Evolutionary conservation across 2,329 filamentous ascomycete species (phyloP), one percentile per base, ranked within the genome.

Genomic region (Fusarium sp.): DNA sequence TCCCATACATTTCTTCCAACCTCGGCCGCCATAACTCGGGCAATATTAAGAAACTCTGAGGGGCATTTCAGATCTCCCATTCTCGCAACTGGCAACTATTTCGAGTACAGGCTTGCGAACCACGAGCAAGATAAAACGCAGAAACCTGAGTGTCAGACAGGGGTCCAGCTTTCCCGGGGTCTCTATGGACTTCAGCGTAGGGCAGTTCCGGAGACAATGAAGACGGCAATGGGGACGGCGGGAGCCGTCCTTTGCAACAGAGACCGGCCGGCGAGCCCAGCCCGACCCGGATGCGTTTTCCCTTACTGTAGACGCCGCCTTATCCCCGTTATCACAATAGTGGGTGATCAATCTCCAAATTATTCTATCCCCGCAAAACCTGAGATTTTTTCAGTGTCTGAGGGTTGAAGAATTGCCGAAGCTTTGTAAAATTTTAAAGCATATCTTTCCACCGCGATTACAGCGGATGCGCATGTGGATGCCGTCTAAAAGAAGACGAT

Each of bases 131-230:
- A 39, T 20, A 38, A 46, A 56, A 38, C 9, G 44, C 26, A 17
- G 32, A 26, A 49, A 34, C 38, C 52, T 49, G 56, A 51, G 68
- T 73, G 71, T 40, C 44, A 74, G 71, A 73, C 68, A 71, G 57
- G 71, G 71, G 53, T 50, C 15, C 20, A 48, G 7, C 45, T 45
- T 55, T 56, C 38, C 71, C 62, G 68, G 71, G 71, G 69, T 59
- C 48, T 57, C 40, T 51, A 65, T 73, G 66, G 68, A 36, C 65
- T 60, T 43, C 40, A 46, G 59, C 61, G 46, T 53, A 65, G 50
- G 65, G 54, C 36, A 39, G 56, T 46, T 69, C 54, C 48, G 54
- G 65, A 62, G 56, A 70, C 60, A 17, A 69, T 62, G 43, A 63
- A 56, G 56, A 52, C 51, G 51, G 57, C 53, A 55, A 64, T 53